Evolutionary conservation across 2,329 filamentous ascomycete genomes (phyloP), one percentile per base, ranked within the genome.

Genomic region (Fusarium ramigenum): DNA sequence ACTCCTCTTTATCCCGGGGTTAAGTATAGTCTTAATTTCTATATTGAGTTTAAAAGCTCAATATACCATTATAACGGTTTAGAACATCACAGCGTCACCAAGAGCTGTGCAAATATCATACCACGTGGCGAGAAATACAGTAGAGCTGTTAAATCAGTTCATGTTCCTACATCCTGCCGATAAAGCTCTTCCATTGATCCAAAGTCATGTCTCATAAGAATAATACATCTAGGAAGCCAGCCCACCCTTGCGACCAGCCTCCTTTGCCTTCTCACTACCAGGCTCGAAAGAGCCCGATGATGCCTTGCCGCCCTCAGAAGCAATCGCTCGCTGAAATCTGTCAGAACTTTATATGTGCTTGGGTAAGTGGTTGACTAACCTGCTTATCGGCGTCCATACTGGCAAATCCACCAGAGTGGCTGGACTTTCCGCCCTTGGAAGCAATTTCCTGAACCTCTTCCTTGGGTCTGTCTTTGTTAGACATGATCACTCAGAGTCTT

Each of bases 181-280:
- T 18, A 21, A 11, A 58, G 15, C 25, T 9, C 25, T 42, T 54
- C 19, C 8, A 7, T 25, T 14, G n/a, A 18, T 28, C 16, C 5
- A 42, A 21, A 21, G 19, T 49, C 39, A 34, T 58, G 4, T 37
- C 49, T 57, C 30, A 15, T 50, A 9, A 40, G 34, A 36, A 9
- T 30, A 28, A 1, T n/a, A 50, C 32, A 46, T 18, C 15, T 65
- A 70, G 8, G 67, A 78, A 9, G 47, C 52, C 7, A 75, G 52
- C n/a, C 87, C 87, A 7, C 88, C 87, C 80, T 89, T 89, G 37
- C 82, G 81, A 6, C 88, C 88, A 23, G 87, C 87, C 78, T 89
- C 87, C 53, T 81, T 84, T 5, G 87, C 87, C 67, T 82, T 84
- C 77, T 87, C 84, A 53, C 84, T 86, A 11, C 88, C 86, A 2